These are phyloP conservation scores for Tricharina praecox DNA, from an alignment of 495 filamentous ascomycete species.

Conservation along the genomic window DNA sequence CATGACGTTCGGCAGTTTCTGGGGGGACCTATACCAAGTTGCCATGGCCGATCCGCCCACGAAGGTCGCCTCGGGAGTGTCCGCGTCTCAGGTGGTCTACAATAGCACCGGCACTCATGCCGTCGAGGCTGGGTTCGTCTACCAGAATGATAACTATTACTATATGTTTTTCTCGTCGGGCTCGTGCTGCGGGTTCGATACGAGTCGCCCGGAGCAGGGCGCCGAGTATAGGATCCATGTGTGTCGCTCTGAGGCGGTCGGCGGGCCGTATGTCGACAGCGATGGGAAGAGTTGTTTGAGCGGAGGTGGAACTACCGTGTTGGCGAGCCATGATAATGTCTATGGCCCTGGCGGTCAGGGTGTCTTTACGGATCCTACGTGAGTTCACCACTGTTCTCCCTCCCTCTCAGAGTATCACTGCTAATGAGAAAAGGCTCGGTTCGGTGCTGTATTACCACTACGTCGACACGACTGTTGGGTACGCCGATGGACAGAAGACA, in stretches of 20 bases:
- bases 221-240: constrained; percentile 52
- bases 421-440: too few relatives aligned
- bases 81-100: constrained; percentile 37
- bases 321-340: constrained; percentile 43
- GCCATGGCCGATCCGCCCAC: constrained; percentile 33
- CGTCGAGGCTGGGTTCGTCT: constrained; percentile 43
- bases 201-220: constrained; percentile 34
- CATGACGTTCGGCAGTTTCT: constrained; percentile 55
- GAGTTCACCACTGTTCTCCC: constrained; percentile 17
- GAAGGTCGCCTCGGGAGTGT: constrained; percentile 25
- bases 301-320: constrained; percentile 46
- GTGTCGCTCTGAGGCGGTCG: constrained; percentile 39
- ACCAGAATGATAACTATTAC: constrained; percentile 39
- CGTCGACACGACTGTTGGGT: constrained; percentile 46
- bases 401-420: too few relatives aligned
- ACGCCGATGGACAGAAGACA: constrained; percentile 39
- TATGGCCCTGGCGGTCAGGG: constrained; percentile 58
- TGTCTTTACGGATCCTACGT: constrained; percentile 28
- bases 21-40: constrained; percentile 49
- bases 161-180: constrained; percentile 53
- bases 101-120: constrained; percentile 37
- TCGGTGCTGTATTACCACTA: constrained; percentile 3
- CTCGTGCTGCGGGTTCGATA: constrained; percentile 37
- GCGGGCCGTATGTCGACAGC: constrained; percentile 43
- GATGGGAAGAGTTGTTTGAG: constrained; percentile 38